A percentile compares a stretch with the other conserved stretches of the same genome.
Evolutionary conservation across 1,284 basidiomycete genomes (phyloP).

Genomic region (Naganishia sp.): DNA sequence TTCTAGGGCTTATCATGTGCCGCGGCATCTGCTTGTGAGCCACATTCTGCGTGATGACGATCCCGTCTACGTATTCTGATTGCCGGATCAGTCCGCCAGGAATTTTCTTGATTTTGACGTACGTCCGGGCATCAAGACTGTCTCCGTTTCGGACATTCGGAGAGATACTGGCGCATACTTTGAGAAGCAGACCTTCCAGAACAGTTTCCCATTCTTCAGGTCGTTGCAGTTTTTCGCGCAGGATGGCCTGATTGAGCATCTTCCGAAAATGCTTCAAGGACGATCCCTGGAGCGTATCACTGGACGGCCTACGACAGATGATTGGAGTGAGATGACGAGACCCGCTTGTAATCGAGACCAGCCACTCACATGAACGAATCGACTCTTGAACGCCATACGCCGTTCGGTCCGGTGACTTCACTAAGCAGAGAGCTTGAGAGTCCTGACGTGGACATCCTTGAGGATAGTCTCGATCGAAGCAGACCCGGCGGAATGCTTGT

Average conservation of each 20-base stretch:
- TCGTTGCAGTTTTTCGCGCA: conserved; percentile 71
- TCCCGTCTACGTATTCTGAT: conserved; percentile 95
- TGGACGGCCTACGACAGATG: conserved; percentile 60
- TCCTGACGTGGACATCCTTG: conserved; percentile 28
- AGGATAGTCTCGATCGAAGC: conserved; percentile 28
- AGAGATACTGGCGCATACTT: conserved; percentile 50
- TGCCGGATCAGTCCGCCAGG: conserved; percentile 89
- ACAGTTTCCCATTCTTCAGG: conserved; percentile 81
- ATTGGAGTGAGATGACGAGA: conserved; percentile 3
- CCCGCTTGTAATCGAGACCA: not conserved
- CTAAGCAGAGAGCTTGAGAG: conserved; percentile 32
- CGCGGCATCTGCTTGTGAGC: conserved; percentile 77
- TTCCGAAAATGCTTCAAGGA: conserved; percentile 83
- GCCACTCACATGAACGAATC: conserved; percentile 43
- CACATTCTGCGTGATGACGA: conserved; percentile 96
- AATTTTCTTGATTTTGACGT: conserved; percentile 98
- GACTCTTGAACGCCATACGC: conserved; percentile 49
- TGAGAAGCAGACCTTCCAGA: conserved; percentile 64
- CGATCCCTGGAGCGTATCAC: conserved; percentile 69
- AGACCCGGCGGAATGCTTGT: conserved; percentile 15
- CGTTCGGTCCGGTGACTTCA: conserved; percentile 23
- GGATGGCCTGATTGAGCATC: conserved; percentile 73
- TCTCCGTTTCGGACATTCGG: conserved; percentile 64
- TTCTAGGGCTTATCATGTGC: conserved; percentile 64
- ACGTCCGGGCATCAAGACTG: conserved; percentile 84